These are phyloP conservation scores for Exophiala xenobiotica DNA, from an alignment of 2,329 filamentous ascomycete genomes.

Conservation along the genomic window DNA sequence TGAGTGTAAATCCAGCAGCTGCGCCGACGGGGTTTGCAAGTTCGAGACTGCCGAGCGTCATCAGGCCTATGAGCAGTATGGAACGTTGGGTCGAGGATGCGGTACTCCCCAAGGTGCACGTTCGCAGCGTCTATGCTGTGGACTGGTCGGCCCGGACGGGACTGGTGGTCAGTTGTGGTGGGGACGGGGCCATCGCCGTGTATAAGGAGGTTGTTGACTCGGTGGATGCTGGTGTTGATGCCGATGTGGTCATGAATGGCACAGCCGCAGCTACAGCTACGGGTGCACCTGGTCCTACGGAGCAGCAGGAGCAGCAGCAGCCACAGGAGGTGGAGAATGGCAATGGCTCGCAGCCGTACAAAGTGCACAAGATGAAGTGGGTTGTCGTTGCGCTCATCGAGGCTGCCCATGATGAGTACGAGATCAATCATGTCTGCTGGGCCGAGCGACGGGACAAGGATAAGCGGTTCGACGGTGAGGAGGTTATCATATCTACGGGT, in stretches of 20 bases:
- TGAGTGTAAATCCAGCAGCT: neutral
- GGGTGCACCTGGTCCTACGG: conserved; percentile 5
- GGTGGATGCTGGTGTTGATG: conserved; percentile 28
- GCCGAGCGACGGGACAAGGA: conserved; percentile 72
- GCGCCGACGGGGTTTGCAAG: conserved; percentile 25
- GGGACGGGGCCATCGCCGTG: conserved; percentile 77
- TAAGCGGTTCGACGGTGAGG: conserved; percentile 62
- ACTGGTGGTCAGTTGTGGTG: conserved; percentile 80
- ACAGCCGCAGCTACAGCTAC: conserved; percentile 27
- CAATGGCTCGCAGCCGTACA: conserved; percentile 17
- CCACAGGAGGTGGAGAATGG: no score
- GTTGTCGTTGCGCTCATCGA: conserved; percentile 65
- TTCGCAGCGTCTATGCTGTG: conserved; percentile 78
- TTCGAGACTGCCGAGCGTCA: conserved; percentile 76
- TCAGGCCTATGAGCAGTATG: conserved; percentile 67
- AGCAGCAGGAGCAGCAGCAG: neutral
- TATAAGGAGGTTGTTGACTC: conserved; percentile 62
- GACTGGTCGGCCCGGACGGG: conserved; percentile 79
- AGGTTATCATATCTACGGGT: conserved; percentile 86
- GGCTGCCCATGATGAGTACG: conserved; percentile 84
- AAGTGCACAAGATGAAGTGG: conserved; percentile 59
- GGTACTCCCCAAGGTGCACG: conserved; percentile 72
- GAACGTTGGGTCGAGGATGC: conserved; percentile 83
- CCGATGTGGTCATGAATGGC: conserved; percentile 30
- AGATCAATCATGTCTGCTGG: conserved; percentile 92